Evolutionary conservation across 2,329 filamentous ascomycete species (phyloP).

Genomic region (Sphaerulina musiva): DNA sequence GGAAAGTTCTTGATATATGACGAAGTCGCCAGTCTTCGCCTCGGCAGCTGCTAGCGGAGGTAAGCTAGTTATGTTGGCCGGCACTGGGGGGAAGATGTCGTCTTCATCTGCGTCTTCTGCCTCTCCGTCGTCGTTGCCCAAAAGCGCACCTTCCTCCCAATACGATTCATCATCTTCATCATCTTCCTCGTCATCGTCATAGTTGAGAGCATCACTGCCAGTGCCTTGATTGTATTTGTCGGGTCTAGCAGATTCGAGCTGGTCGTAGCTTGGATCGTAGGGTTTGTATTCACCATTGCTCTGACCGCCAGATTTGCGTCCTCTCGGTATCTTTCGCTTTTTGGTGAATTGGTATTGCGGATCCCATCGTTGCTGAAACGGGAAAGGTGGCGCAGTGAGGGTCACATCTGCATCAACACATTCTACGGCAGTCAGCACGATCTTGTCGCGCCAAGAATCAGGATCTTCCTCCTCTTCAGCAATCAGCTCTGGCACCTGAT

Average conservation of each 20-base stretch:
- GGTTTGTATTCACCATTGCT: constrained; percentile 34
- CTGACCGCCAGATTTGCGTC: constrained; percentile 43
- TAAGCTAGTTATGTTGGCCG: constrained; percentile 39
- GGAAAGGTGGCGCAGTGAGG: constrained; percentile 74
- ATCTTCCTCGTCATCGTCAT: constrained; percentile 41
- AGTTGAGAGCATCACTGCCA: constrained; percentile 34
- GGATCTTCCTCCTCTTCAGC: constrained; percentile 41
- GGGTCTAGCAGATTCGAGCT: constrained; percentile 28
- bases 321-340: constrained; percentile 43
- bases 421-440: constrained; percentile 73
- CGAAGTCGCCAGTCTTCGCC: constrained; percentile 54
- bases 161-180: constrained; percentile 26
- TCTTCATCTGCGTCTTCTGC: constrained; percentile 25
- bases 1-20: constrained; percentile 61
- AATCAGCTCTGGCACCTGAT: background rate
- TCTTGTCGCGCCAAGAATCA: constrained; percentile 66
- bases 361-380: constrained; percentile 81
- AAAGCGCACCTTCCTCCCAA: constrained; percentile 27
- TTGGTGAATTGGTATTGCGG: constrained; percentile 54
- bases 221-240: constrained; percentile 36
- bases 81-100: constrained; percentile 53
- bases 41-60: constrained; percentile 46
- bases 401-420: constrained; percentile 65
- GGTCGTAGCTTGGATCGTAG: background rate
- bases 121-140: constrained; percentile 22